Evolutionary conservation across 2,329 filamentous ascomycete genomes (phyloP).

Genomic region (Colletotrichum tabaci): DNA sequence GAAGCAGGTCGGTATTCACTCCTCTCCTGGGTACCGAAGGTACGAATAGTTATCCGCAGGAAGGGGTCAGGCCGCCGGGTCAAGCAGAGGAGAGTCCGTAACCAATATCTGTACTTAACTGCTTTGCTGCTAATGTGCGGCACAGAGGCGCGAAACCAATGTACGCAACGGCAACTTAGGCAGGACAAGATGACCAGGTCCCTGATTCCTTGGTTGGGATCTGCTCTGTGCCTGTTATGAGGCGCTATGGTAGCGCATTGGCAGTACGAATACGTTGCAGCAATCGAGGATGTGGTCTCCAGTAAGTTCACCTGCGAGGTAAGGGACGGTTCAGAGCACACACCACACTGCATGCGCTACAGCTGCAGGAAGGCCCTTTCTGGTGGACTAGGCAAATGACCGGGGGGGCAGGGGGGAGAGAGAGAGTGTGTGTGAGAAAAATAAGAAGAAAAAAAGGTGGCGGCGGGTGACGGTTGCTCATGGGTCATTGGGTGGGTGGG

Average conservation of each 20-base stretch:
- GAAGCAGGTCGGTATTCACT: not conserved
- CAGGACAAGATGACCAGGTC: conserved; percentile 5
- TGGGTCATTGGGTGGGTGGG: conserved; percentile 8
- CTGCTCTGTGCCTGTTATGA: conserved; percentile 11
- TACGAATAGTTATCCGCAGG: not conserved
- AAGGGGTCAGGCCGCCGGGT: not conserved
- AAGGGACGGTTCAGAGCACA: conserved; percentile 7
- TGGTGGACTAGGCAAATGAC: conserved; percentile 10
- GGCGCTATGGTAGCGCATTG: conserved; percentile 11
- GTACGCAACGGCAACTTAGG: not conserved
- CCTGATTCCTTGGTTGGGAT: conserved; percentile 29
- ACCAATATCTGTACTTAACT: not conserved
- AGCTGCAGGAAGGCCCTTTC: conserved; percentile 11
- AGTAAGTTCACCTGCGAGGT: conserved; percentile 5
- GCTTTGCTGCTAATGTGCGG: not conserved
- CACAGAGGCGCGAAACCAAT: not conserved
- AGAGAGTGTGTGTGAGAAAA: not conserved
- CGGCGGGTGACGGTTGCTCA: conserved; percentile 23
- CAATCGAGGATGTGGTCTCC: conserved; percentile 1
- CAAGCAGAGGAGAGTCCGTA: not conserved
- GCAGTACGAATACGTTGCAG: not conserved
- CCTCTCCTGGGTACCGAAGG: not conserved
- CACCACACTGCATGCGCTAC: conserved; percentile 20
- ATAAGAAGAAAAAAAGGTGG: conserved; percentile 3
- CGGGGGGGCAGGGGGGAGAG: conserved; percentile 5